phyloP scores from a whole-genome alignment of 2,329 filamentous ascomycete species.

The Diaporthe nobilis region DNA sequence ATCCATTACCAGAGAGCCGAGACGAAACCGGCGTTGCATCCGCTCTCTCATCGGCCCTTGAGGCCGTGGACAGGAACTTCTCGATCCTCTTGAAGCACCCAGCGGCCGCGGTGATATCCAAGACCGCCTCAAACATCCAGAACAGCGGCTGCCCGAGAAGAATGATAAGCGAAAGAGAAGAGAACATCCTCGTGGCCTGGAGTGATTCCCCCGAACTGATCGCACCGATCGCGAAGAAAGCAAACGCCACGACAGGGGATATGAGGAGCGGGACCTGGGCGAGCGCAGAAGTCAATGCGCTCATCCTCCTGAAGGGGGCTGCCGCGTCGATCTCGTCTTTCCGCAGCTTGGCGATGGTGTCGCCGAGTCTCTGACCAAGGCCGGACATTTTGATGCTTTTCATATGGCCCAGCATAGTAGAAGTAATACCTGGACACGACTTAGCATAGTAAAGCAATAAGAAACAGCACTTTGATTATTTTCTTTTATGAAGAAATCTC shows the following conservation, averaged over 20 bases:
- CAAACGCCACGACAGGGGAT: constrained; percentile 57
- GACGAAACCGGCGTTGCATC: neutral
- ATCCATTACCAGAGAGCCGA: neutral
- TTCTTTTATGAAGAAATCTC: too few species aligned
- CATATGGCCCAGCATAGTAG: constrained; percentile 54
- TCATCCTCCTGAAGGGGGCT: constrained; percentile 52
- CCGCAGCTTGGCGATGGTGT: constrained; percentile 49
- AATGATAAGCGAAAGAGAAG: constrained; percentile 57
- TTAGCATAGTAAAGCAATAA: neutral
- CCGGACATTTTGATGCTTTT: constrained; percentile 60
- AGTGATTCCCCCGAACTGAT: constrained; percentile 49
- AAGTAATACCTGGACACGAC: neutral
- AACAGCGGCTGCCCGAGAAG: constrained; percentile 56
- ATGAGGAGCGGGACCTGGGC: constrained; percentile 52
- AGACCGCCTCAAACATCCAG: constrained; percentile 55
- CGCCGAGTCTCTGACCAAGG: constrained; percentile 46
- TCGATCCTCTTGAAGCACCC: constrained; percentile 59
- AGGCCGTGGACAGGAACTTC: constrained; percentile 48
- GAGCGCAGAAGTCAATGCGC: constrained; percentile 53
- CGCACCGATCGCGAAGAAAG: constrained; percentile 50
- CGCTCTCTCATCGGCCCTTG: neutral
- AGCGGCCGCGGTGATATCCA: constrained; percentile 54
- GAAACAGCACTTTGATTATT: too few species aligned
- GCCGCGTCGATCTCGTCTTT: constrained; percentile 54
- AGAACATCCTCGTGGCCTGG: constrained; percentile 55